These are phyloP conservation scores for Dalbergia cochinchinensis DNA, from an alignment of 306 rosid species.

Conservation along the genomic window DNA sequence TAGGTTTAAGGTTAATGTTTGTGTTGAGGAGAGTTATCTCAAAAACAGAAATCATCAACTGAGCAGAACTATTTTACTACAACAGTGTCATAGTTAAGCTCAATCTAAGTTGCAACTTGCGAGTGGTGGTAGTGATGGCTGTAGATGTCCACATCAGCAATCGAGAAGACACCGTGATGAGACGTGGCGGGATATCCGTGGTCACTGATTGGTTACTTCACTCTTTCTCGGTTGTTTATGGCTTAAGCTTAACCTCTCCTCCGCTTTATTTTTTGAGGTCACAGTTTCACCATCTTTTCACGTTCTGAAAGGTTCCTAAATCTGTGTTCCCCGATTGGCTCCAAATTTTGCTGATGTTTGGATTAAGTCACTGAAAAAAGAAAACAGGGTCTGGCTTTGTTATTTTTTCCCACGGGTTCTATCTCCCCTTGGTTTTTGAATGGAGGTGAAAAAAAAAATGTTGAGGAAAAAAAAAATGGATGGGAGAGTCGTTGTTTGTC, in stretches of 20 bases:
- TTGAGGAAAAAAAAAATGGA: background rate
- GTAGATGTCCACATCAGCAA: constrained; percentile 40
- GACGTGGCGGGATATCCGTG: constrained; percentile 29
- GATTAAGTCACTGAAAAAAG: background rate
- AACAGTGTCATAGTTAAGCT: background rate
- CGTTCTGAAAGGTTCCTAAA: background rate
- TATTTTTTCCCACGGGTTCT: background rate
- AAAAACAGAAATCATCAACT: background rate
- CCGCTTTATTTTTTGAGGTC: background rate
- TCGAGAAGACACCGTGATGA: constrained; percentile 32
- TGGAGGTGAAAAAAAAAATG: background rate
- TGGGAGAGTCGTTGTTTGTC: background rate
- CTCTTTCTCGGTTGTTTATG: background rate
- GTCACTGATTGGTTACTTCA: background rate
- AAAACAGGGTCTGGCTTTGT: background rate
- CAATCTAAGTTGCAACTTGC: background rate
- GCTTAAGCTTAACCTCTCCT: background rate
- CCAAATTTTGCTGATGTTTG: background rate
- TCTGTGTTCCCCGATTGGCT: background rate
- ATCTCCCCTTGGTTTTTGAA: background rate
- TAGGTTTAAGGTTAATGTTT: background rate
- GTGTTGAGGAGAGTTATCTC: background rate
- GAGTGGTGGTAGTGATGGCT: background rate
- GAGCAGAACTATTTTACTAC: background rate
- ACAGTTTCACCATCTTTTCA: background rate